Base-by-base conservation (phyloP, 192 early-diverging fungal species). In the Coemansia interrupta region DNA sequence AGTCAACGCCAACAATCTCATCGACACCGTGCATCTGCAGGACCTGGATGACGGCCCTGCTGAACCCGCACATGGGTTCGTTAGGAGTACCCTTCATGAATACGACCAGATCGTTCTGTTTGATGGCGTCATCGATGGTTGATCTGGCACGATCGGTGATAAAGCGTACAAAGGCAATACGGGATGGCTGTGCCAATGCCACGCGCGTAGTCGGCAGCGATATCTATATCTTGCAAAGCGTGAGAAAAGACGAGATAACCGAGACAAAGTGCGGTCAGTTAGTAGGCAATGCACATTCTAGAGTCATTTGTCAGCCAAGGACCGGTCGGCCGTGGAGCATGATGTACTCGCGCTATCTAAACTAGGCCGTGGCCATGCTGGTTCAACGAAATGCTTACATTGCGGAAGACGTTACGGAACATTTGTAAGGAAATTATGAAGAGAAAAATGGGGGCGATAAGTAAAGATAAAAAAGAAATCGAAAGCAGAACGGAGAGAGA, bases 81-180 rank as follows among this genome's bases (percentile, higher is more conserved):
- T 94, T 86, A 51, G 91, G 90, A 48, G 92, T 93, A 70, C 96
- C 96, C 77, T 98, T 98, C 93, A 98, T 96, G 64, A 94, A 98
- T 30, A 98, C 86, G 44, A 91, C 80, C 4, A 97, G 80, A 58
- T 89, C 85, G 73, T 85, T 88, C 5, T 80, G 56, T 32, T 79
- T 79, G 59, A 88, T 70, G n/a, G 84, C 83, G 18, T 58, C 49
- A 22, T 77, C 68, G 43, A 77, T 77, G 14, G 29, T 62, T 19
- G 50, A 19, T 49, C 58, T 64, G 15, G 70, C 68, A 3, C 52
- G 61, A 22, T 63, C 65, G 1, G 75, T 68, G 46, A 78, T 78
- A 26, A 68, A 56, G 18, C 69, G 74, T 15, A 40, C 48, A 3
- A 8, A 36, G 32, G 66, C 58, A 0, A 65, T n/a, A 19, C 58